A percentile compares a stretch with the other conserved stretches of the same genome.
Evolutionary conservation across 2,329 filamentous ascomycete species (phyloP).

Genomic region (Zymoseptoria crescenta): DNA sequence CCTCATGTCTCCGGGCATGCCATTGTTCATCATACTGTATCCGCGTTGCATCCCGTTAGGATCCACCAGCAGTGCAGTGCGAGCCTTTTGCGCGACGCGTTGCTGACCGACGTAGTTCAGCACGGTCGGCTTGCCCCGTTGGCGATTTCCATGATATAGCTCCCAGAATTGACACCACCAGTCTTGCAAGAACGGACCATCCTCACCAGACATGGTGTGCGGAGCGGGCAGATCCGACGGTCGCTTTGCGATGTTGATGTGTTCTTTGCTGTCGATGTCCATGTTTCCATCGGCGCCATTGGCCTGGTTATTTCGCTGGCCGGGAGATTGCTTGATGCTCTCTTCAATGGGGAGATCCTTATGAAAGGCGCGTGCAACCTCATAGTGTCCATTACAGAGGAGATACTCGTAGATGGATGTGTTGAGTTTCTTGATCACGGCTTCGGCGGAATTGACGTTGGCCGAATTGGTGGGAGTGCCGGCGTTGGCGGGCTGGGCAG

Average conservation of each 20-base stretch:
- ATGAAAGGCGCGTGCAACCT: constrained; percentile 70
- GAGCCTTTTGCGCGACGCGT: constrained; percentile 62
- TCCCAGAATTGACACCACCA: constrained; percentile 99
- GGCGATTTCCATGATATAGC: constrained; percentile 76
- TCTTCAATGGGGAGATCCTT: constrained; percentile 37
- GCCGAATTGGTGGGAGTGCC: constrained; percentile 23
- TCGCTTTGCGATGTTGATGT: constrained; percentile 59
- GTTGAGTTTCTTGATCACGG: constrained; percentile 58
- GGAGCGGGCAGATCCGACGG: constrained; percentile 74
- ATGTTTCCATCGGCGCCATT: constrained; percentile 63
- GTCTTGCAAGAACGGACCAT: constrained; percentile 83
- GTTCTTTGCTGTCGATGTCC: constrained; percentile 74
- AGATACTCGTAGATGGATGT: constrained; percentile 92
- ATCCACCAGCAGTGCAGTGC: constrained; percentile 62
- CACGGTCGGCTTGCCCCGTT: constrained; percentile 45
- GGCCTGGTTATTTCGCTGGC: constrained; percentile 49
- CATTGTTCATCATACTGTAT: constrained; percentile 16
- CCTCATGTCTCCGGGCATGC: constrained; percentile 14
- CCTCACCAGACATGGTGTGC: constrained; percentile 56
- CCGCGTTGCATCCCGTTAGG: constrained; percentile 33
- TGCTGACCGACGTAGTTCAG: constrained; percentile 46
- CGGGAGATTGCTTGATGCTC: constrained; percentile 53
- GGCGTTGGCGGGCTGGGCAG: constrained; percentile 28
- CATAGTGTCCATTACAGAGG: constrained; percentile 73
- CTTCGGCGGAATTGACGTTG: constrained; percentile 26